Conservation (phyloP, 2,329 filamentous ascomycete species). For the Xylariaceae sp. region DNA sequence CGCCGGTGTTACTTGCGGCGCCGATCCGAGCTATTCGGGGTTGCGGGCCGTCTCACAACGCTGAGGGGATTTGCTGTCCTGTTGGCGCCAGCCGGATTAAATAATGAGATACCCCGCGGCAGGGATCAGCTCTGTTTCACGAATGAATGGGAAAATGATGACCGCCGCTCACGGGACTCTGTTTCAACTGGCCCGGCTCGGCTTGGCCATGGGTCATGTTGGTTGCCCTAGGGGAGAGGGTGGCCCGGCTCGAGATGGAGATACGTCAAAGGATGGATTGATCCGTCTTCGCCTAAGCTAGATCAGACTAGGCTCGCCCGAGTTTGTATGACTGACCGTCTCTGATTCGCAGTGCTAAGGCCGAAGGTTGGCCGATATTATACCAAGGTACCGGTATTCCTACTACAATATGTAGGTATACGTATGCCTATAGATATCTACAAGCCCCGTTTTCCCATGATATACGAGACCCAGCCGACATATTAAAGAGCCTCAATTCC, state of each 20-base stretch:
- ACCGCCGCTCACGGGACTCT: not conserved
- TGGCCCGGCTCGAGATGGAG: not conserved
- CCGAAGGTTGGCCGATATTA: not conserved
- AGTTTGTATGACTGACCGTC: conserved; percentile 9
- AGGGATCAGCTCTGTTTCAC: conserved; percentile 29
- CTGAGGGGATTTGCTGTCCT: not conserved
- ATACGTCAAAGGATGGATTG: conserved; percentile 15
- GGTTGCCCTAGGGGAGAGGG: conserved; percentile 3
- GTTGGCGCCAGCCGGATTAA: conserved; percentile 16
- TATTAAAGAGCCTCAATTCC: conserved; percentile 21
- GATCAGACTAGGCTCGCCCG: conserved; percentile 1
- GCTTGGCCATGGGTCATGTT: conserved; percentile 34
- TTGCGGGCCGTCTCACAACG: conserved; percentile 28
- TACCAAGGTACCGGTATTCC: no score
- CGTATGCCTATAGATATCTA: no score
- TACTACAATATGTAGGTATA: no score
- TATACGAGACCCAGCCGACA: conserved; percentile 21
- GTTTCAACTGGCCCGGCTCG: conserved; percentile 31
- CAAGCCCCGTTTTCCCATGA: conserved; percentile 27
- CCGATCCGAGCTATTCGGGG: conserved; percentile 20
- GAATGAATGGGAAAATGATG: conserved; percentile 27
- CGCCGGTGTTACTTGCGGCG: conserved; percentile 25
- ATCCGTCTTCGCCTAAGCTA: conserved; percentile 2
- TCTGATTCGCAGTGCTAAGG: conserved; percentile 7
- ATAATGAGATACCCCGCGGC: conserved; percentile 32